These are phyloP conservation scores for Peziza echinospora DNA, from an alignment of 495 filamentous ascomycete species.

Conservation along the genomic window DNA sequence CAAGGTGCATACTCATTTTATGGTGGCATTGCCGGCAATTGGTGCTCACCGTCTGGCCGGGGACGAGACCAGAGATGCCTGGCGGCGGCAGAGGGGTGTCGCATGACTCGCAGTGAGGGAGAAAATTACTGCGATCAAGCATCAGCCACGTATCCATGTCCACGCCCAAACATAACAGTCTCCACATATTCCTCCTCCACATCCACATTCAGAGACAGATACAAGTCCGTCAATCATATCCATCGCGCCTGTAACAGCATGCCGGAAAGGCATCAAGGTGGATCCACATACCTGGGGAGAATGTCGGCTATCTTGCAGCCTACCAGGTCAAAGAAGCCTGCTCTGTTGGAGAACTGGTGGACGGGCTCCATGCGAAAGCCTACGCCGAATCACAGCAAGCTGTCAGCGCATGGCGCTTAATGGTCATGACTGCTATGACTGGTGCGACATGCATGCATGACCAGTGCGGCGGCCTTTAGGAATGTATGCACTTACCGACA, in stretches of 20 bases:
- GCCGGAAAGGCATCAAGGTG: too few species aligned
- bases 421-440: too few species aligned
- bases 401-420: too few species aligned
- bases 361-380: conserved; percentile 54
- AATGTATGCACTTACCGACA: conserved; percentile 24
- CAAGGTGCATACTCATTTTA: conserved; percentile 44
- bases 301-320: conserved; percentile 62
- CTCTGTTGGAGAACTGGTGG: conserved; percentile 52
- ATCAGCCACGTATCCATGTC: too few species aligned
- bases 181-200: too few species aligned
- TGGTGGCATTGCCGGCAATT: conserved; percentile 64
- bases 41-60: conserved; percentile 54
- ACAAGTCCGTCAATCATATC: too few species aligned
- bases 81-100: conserved; percentile 42
- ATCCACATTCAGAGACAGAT: too few species aligned
- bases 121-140: conserved; percentile 66
- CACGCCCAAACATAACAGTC: too few species aligned
- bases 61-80: conserved; percentile 44
- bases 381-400: conserved; percentile 13
- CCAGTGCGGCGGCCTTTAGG: neutral
- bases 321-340: conserved; percentile 63
- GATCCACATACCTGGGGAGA: conserved; percentile 47
- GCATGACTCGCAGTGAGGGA: conserved; percentile 63
- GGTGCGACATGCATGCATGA: neutral
- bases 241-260: too few species aligned